A percentile compares a stretch with the other conserved stretches of the same genome.
phyloP scores from a whole-genome alignment of 257 asterid genomes.

The Penstemon newberryi region DNA sequence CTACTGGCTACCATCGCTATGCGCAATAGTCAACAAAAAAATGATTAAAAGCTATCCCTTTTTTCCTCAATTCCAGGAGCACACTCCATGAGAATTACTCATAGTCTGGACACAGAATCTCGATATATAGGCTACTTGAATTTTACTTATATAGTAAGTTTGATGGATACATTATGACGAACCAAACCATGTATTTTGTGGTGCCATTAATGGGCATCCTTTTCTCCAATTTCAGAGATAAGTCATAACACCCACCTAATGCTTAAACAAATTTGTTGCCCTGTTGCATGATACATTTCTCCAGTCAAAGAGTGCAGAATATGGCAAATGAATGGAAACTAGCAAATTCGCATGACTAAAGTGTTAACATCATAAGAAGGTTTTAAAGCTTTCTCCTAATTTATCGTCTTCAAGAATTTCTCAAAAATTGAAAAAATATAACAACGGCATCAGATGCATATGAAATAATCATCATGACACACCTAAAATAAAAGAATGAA shows the following conservation, averaged over 20 bases:
- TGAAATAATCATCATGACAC: background rate
- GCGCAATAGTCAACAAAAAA: background rate
- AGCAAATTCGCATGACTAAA: background rate
- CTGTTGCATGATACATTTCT: background rate
- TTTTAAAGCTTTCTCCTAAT: background rate
- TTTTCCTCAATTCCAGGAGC: background rate
- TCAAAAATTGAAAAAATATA: background rate
- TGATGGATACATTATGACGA: background rate
- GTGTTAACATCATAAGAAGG: background rate
- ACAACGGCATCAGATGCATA: background rate
- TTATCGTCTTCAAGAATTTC: background rate
- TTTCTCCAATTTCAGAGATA: background rate
- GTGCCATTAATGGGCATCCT: background rate
- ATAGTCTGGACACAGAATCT: background rate
- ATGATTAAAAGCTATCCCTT: no score
- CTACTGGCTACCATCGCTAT: background rate
- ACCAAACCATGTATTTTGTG: background rate
- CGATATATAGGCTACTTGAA: no score
- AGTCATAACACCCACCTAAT: background rate
- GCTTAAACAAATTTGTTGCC: background rate
- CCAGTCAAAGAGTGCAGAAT: background rate
- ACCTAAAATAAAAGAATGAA: background rate
- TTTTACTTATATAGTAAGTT: no score
- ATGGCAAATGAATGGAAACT: conserved; percentile 4
- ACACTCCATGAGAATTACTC: background rate